Percentiles rank a stretch among this genome's conserved stretches.
These are phyloP conservation scores for Penicillium carneum DNA, from an alignment of 2,329 filamentous ascomycete genomes.

Conservation along the genomic window DNA sequence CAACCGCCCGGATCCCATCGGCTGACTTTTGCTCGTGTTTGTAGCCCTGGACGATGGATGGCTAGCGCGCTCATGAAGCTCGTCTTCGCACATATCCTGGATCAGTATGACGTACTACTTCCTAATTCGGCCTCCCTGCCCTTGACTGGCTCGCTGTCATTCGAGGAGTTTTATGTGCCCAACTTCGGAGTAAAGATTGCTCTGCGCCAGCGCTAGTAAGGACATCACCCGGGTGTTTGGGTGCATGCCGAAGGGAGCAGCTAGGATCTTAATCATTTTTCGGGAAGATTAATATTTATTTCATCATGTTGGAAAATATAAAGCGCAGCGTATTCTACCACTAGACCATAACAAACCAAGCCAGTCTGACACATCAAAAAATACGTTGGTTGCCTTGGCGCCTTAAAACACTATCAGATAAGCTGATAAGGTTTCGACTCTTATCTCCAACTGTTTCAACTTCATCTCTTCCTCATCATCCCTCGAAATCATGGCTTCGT, in stretches of 20 bases:
- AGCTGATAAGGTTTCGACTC: slow-evolving; percentile 3
- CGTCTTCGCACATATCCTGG: slow-evolving; percentile 28
- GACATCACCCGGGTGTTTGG: no score
- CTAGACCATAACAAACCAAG: no score
- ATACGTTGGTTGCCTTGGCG: not conserved
- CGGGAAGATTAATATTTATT: not conserved
- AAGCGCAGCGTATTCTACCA: no score
- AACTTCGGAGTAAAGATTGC: slow-evolving; percentile 38
- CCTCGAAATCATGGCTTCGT: slow-evolving; percentile 15
- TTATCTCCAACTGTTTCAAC: slow-evolving; percentile 1
- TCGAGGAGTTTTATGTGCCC: slow-evolving; percentile 37
- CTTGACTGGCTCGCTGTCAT: slow-evolving; percentile 32
- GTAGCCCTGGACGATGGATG: slow-evolving; percentile 36
- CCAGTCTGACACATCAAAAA: no score
- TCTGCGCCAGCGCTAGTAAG: slow-evolving; percentile 45
- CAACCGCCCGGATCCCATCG: slow-evolving; percentile 18
- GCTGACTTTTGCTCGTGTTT: slow-evolving; percentile 27
- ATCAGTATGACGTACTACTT: slow-evolving; percentile 26
- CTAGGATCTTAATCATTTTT: not conserved
- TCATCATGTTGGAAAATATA: not conserved
- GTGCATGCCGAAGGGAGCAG: not conserved
- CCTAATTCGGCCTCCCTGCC: slow-evolving; percentile 13
- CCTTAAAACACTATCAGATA: not conserved
- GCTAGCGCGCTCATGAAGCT: slow-evolving; percentile 33
- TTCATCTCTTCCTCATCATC: slow-evolving; percentile 6